Evolutionary conservation across 306 rosid genomes (phyloP), one percentile per base, ranked within the genome.

Genomic region (Prinsepia uniflora): DNA sequence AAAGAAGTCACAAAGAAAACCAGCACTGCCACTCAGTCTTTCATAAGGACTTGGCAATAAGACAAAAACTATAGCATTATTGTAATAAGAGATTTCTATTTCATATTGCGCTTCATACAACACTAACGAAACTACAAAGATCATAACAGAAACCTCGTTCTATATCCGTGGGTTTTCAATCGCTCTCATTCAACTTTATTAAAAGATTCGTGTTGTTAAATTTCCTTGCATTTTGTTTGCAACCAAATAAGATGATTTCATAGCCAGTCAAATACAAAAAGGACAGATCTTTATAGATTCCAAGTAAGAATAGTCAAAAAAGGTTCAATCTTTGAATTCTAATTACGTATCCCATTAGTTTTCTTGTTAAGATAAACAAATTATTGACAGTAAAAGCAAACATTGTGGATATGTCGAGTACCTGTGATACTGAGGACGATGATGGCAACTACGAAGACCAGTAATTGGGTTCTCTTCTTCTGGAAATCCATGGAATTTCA

Each of bases 371-470:
- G 48, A 10, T 14, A 71, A 63, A 56, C 17, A 2, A 56, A 56
- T 30, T 30, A 22, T 20, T 56, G 62, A 10, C 8, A 22, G 13
- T 20, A 15, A 6, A 47, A 74, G 41, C 8, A 52, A 9, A 42
- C 52, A 13, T 52, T 14, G 14, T 17, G 19, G 6, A 48, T 14
- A n/a, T 17, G 10, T 24, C 14, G 62, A 44, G 71, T 73, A 91
- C 99, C 99, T 59, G 86, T 75, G 68, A 89, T 80, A 79, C 96
- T 84, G 79, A 94, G 96, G 80, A 55, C 80, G 75, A 87, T 48
- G 79, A 89, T 70, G 76, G 83, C 84, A 41, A 71, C 76, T 44
- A 84, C 24, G 72, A 78, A 61, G 10, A 75, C 19, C 73, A 89
- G 76, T 22, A 87, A 40, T 42, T 70, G 96, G 72, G 83, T 59